Percentiles rank a stretch among this genome's conserved stretches.
These are phyloP conservation scores for barley (Hordeum vulgare) DNA, from an alignment of 176 grass and related monocot species.

Conservation along the genomic window DNA sequence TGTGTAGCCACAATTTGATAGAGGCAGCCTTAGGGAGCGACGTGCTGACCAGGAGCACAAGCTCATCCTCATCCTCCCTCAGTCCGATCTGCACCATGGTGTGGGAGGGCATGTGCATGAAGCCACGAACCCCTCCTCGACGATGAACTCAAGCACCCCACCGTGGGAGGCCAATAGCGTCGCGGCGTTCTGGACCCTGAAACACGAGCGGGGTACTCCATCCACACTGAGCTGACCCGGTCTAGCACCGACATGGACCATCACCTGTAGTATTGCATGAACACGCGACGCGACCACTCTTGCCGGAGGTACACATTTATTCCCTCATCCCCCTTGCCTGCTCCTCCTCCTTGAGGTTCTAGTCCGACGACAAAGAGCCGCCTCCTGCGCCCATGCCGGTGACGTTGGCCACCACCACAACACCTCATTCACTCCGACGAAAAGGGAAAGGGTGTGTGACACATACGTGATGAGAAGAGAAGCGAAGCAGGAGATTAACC, in stretches of 20 bases:
- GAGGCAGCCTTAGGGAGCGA: too few species aligned
- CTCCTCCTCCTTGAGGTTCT: neutral
- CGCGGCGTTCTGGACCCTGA: constrained; percentile 32
- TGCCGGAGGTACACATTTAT: neutral
- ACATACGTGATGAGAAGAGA: too few species aligned
- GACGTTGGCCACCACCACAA: too few species aligned
- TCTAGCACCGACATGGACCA: constrained; percentile 39
- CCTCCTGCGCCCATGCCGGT: too few species aligned
- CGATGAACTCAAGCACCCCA: constrained; percentile 61
- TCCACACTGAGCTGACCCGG: constrained; percentile 25
- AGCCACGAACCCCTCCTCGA: constrained; percentile 71
- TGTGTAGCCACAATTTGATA: too few species aligned
- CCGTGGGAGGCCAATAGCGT: constrained; percentile 31
- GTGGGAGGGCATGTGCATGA: constrained; percentile 58
- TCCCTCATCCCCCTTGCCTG: too few species aligned
- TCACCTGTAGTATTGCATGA: constrained; percentile 21
- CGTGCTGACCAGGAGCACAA: too few species aligned
- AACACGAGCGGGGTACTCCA: constrained; percentile 65
- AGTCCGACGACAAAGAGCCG: too few species aligned
- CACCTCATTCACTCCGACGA: too few species aligned
- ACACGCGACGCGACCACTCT: neutral
- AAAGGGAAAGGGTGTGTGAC: too few species aligned
- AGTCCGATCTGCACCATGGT: constrained; percentile 62
- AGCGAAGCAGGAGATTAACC: too few species aligned
- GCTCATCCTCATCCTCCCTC: too few species aligned